Evolutionary conservation across 148 eudicot species (phyloP).

Genomic region (Fallopia convolvulus): DNA sequence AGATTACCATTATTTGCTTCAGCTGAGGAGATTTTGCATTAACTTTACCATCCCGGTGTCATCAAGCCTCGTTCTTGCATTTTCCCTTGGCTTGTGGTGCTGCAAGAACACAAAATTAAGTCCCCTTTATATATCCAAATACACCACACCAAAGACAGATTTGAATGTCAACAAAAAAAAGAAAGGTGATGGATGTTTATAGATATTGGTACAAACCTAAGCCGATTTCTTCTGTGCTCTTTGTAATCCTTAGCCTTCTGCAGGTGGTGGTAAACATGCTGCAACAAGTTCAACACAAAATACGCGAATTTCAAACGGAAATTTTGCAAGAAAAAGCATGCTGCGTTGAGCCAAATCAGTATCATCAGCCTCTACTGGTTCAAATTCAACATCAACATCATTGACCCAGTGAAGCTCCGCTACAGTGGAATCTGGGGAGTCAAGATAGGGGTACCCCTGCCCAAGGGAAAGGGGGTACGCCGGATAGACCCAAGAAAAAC

Average conservation of each 20-base stretch:
- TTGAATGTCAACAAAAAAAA: too few relatives aligned
- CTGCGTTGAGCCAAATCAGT: too few relatives aligned
- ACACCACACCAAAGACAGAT: background rate
- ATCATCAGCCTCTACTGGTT: too few relatives aligned
- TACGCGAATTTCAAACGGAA: background rate
- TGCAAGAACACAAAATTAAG: background rate
- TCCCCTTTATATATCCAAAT: background rate
- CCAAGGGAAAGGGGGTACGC: too few relatives aligned
- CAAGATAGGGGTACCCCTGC: too few relatives aligned
- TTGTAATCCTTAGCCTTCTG: conserved; percentile 33
- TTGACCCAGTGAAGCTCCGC: too few relatives aligned
- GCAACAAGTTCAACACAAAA: conserved; percentile 3
- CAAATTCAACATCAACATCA: too few relatives aligned
- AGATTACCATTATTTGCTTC: too few relatives aligned
- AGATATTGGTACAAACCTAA: conserved; percentile 13
- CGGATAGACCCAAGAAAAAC: too few relatives aligned
- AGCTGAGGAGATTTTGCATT: background rate
- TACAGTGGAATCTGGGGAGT: too few relatives aligned
- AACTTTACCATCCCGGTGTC: background rate
- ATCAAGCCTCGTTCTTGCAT: background rate
- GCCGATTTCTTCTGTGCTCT: conserved; percentile 31
- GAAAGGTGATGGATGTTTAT: too few relatives aligned
- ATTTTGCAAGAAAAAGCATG: background rate
- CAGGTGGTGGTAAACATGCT: conserved; percentile 30
- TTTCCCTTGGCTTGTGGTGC: background rate